Evolutionary conservation across 805 yeast genomes (phyloP).

Genomic region (Candida palmyrensis): DNA sequence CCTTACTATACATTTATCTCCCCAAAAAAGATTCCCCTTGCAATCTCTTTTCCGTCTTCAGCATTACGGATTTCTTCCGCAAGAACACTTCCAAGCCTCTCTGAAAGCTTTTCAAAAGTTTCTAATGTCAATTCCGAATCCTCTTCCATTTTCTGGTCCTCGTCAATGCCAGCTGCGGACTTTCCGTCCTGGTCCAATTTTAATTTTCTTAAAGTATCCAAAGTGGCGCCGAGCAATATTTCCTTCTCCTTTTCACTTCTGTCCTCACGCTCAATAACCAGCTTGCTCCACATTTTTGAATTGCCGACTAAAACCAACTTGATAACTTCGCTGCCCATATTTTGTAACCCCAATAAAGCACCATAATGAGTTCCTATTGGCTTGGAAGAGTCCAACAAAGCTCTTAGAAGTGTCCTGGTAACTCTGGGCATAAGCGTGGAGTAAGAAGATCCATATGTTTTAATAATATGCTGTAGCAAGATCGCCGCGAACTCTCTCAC

Average conservation of each 20-base stretch:
- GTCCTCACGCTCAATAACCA: conserved; percentile 44
- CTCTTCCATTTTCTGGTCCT: conserved; percentile 29
- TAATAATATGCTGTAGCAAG: conserved; percentile 70
- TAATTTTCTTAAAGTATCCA: conserved; percentile 53
- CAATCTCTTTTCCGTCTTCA: conserved; percentile 44
- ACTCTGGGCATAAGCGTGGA: conserved; percentile 89
- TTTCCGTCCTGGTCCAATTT: conserved; percentile 19
- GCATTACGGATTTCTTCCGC: conserved; percentile 45
- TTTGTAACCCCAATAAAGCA: conserved; percentile 76
- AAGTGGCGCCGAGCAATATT: conserved; percentile 40
- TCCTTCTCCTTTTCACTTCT: conserved; percentile 41
- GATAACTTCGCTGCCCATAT: conserved; percentile 83
- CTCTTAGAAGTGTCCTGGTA: conserved; percentile 86
- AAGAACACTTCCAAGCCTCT: conserved; percentile 58
- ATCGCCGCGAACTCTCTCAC: conserved; percentile 88
- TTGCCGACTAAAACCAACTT: conserved; percentile 82
- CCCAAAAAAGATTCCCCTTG: conserved; percentile 70
- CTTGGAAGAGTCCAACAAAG: conserved; percentile 77
- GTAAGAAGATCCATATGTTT: conserved; percentile 77
- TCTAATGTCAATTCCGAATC: conserved; percentile 30
- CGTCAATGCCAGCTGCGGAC: conserved; percentile 7
- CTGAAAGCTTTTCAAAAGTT: conserved; percentile 37
- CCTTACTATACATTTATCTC: conserved; percentile 30
- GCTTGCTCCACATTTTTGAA: conserved; percentile 69
- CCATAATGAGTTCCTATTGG: conserved; percentile 92